Evolutionary conservation across 768 basidiomycete species (phyloP), one percentile per base, ranked within the genome.

Genomic region (Leccinellum rugosiceps): DNA sequence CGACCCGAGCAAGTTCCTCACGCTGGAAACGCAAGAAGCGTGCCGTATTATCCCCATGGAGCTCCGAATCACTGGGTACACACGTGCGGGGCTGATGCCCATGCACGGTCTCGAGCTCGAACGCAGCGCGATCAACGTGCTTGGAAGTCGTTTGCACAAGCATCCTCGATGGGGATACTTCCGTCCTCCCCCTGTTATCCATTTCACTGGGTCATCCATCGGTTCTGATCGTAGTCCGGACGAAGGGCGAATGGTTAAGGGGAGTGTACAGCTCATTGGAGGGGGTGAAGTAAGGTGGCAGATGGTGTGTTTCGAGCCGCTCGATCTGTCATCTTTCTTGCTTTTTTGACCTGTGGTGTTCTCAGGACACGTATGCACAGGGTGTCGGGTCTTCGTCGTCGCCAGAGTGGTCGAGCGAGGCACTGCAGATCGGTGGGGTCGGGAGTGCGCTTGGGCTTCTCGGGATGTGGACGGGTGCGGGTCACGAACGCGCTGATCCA

Each of bases 381-480:
- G 73, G 67, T 1, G n/a, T 9, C 0, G 38, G n/a, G n/a, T 38
- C 38, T n/a, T 58, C 75, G 17, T 63, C 66, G 19, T 58, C 58
- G 5, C 72, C 77, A 0, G 77, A 82, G 58, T 85, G 83, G 84
- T 68, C 72, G 2, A 78, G 76, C 13, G 83, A 86, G 58, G 80
- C 76, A n/a, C 70, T 85, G 0, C 84, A 86, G 58, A 66, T 85
- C 11, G 85, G 85, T 13, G 78, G 77, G 2, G 69, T 80, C 15
- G 82, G 81, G 6, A 81, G 81, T n/a, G 77, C 76, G 0, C 64
- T 75, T 21, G 84, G 85, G 9, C 66, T 83, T 2, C 70, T 86
- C 2, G 84, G 83, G 8, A 63, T 78, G 71, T 84, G 83, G 83
- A 83, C 83, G 0, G 80, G 81, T 8, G 78, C 77, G 14, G 65